These are phyloP conservation scores for Phytophthora sp. DNA, from an alignment of 352 stramenopile genomes.

Conservation along the genomic window DNA sequence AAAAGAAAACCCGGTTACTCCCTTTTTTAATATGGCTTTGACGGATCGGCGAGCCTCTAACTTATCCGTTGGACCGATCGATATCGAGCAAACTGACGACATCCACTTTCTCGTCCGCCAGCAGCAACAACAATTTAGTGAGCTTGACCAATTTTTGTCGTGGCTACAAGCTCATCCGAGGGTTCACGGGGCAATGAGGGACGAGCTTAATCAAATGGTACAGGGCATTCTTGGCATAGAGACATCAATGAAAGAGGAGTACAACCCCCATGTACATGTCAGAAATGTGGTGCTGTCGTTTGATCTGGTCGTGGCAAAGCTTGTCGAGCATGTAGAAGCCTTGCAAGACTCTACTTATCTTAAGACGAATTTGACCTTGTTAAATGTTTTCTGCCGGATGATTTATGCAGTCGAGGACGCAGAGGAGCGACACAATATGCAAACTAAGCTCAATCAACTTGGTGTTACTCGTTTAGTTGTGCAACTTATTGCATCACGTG, in stretches of 20 bases:
- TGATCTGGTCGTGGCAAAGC: constrained; percentile 65
- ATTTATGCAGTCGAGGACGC: constrained; percentile 68
- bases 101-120: constrained; percentile 11
- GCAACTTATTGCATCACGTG: constrained; percentile 55
- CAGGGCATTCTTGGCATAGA: constrained; percentile 67
- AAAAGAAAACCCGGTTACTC: constrained; percentile 14
- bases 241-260: constrained; percentile 50
- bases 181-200: constrained; percentile 55
- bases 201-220: constrained; percentile 81
- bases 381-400: constrained; percentile 79
- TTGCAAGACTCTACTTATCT: constrained; percentile 61
- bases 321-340: constrained; percentile 63
- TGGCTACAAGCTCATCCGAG: constrained; percentile 46
- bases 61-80: neutral
- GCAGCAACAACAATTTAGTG: constrained; percentile 47
- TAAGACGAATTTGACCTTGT: constrained; percentile 72
- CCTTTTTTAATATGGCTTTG: constrained; percentile 8
- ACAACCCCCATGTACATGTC: constrained; percentile 42
- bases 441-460: constrained; percentile 69
- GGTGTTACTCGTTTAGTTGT: constrained; percentile 72
- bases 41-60: constrained; percentile 19
- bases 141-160: constrained; percentile 55
- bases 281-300: constrained; percentile 62
- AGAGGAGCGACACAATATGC: constrained; percentile 61
- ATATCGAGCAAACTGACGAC: constrained; percentile 3